Evolutionary conservation across 2,329 filamentous ascomycete genomes (phyloP).

Genomic region (Pseudogymnoascus sp.): DNA sequence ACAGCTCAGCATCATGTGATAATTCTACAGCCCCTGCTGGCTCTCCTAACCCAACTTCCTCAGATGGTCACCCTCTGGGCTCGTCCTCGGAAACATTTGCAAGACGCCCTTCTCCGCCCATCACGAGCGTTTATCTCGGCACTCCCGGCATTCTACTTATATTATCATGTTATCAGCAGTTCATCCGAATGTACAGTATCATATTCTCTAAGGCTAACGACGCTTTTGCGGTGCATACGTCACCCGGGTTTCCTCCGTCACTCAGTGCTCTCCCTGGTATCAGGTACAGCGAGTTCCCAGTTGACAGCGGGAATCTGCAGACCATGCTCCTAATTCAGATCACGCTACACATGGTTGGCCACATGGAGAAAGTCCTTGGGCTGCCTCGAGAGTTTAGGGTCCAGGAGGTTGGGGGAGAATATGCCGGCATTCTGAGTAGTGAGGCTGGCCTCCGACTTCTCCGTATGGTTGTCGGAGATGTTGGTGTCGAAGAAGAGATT

Average conservation of each 20-base stretch:
- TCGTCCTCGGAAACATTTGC: not conserved
- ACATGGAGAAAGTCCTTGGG: not conserved
- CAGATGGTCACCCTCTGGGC: not conserved
- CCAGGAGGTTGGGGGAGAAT: not conserved
- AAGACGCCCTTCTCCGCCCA: not conserved
- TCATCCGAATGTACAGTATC: slow-evolving; percentile 1
- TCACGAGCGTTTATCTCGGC: slow-evolving; percentile 2
- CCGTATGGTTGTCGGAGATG: not conserved
- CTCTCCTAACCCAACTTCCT: not conserved
- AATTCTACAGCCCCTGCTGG: not conserved
- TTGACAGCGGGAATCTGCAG: slow-evolving; percentile 1
- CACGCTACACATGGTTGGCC: not conserved
- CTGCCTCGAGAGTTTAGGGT: not conserved
- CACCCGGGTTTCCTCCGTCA: not conserved
- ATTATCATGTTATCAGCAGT: slow-evolving; percentile 3
- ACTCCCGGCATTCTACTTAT: not conserved
- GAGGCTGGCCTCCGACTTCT: not conserved
- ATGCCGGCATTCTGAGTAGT: not conserved
- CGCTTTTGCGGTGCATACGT: not conserved
- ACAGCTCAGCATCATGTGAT: not conserved
- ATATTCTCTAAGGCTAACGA: not conserved
- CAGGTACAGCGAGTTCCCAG: not conserved
- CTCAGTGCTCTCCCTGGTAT: not conserved
- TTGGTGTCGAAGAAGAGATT: not conserved
- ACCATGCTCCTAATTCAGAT: slow-evolving; percentile 1